Evolutionary conservation across 1,284 basidiomycete species (phyloP).

Genomic region (Irpex sp.): DNA sequence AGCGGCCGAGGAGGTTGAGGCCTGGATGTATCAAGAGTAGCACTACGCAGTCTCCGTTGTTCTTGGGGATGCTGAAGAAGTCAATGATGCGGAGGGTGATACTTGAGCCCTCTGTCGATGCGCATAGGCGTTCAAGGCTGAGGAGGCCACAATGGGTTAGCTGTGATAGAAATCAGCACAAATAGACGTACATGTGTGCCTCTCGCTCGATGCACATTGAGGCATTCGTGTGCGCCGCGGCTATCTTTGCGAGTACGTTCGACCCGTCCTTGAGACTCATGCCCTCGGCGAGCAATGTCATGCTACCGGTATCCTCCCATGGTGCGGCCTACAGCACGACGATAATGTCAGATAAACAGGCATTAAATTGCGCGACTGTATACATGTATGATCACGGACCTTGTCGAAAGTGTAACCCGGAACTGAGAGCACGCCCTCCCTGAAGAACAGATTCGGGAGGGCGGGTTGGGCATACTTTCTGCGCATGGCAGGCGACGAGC

Average conservation of each 20-base stretch:
- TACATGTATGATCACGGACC: conserved; percentile 28
- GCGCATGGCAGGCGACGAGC: conserved; percentile 24
- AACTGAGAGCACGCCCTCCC: conserved; percentile 55
- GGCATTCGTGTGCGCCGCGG: conserved; percentile 62
- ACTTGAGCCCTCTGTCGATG: conserved; percentile 47
- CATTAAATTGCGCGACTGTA: not conserved
- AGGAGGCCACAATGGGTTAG: not conserved
- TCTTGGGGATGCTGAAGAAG: conserved; percentile 58
- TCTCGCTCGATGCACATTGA: conserved; percentile 70
- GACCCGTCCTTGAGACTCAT: conserved; percentile 66
- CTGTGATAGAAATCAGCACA: too few relatives aligned
- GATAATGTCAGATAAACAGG: not conserved
- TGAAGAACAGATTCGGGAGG: conserved; percentile 35
- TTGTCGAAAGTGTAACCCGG: conserved; percentile 69
- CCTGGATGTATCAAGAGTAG: conserved; percentile 65
- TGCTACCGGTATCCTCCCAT: conserved; percentile 71
- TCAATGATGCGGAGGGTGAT: conserved; percentile 57
- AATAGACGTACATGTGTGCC: conserved; percentile 55
- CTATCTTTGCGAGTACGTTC: conserved; percentile 67
- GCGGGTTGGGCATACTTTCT: conserved; percentile 34
- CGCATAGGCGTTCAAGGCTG: conserved; percentile 51
- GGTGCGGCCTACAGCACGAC: conserved; percentile 39
- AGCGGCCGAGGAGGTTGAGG: conserved; percentile 59
- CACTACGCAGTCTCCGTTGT: conserved; percentile 62
- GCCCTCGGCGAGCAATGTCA: conserved; percentile 64